Base-by-base conservation (phyloP, 176 grass and related monocot genomes). In the Eragrostis curvula region DNA sequence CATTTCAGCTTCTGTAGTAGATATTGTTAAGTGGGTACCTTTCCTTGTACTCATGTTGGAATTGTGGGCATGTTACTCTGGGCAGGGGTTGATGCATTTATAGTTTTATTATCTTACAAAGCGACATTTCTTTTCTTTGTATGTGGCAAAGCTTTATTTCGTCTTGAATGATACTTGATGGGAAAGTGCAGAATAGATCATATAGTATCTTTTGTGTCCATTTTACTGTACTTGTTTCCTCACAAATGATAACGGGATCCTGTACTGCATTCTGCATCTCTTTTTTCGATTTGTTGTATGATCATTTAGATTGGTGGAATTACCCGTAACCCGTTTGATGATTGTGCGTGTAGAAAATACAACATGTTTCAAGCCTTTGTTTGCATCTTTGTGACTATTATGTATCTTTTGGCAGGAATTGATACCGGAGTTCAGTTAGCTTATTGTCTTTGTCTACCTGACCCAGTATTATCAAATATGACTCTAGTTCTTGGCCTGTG, bases 41-140 rank as follows among this genome's bases (percentile, higher is more conserved):
- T 67, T 62, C 12, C 45, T 79, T 88, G 73, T 85, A 49, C 62
- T 90, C 44, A 39, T 89, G 84, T 72, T 80, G 83, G 74, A 62
- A 63, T 61, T 36, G 17, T 74, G 83, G 79, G 83, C 75, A 42
- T 88, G 90, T 83, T 82, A 82, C 83, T 83, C 12, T 57, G 70
- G 70, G 79, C 42, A 21, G 30, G 32, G 32, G 60, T 74, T 84
- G 74, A 40, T 27, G 74, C 69, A 84, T 87, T 79, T 49, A 92
- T 86, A 83, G 70, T 82, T 82, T 92, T 48, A 30, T 92, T 41
- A 30, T 84, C 51, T 70, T 72, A 58, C 29, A 64, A 21, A 55
- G 74, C 12, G 15, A 68, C 9, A 29, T 41, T 80, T 51, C 67
- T 63, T 61, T 42, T 9, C 12, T 17, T 6, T 61, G 11, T 50